Conservation (phyloP, 2,329 filamentous ascomycete species). For the Aspergillus quadricinctus region DNA sequence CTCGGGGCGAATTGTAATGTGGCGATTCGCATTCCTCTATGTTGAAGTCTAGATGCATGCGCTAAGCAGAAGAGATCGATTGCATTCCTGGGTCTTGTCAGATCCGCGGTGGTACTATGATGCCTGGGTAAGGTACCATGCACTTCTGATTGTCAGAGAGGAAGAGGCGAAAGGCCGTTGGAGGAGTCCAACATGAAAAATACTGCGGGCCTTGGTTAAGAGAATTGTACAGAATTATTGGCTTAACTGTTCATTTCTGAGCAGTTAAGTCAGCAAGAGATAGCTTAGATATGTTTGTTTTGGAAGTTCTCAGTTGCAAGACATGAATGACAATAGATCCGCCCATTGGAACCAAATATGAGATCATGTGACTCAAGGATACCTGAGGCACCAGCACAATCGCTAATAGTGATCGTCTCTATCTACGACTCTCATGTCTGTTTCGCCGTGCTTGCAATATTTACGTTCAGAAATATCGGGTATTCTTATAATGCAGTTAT, state of each 20-base stretch:
- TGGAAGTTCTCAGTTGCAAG: not conserved
- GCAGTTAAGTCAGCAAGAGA: not conserved
- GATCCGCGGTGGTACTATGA: not conserved
- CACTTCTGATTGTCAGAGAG: not conserved
- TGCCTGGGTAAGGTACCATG: not conserved
- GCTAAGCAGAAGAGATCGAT: not conserved
- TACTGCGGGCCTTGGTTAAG: not conserved
- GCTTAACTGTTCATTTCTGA: not conserved
- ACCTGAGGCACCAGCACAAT: not conserved
- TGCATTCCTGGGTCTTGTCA: not conserved
- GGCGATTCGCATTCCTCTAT: conserved; percentile 42
- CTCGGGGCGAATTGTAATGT: conserved; percentile 44
- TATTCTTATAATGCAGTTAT: not conserved
- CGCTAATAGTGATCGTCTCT: too few relatives aligned
- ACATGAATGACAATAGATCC: not conserved
- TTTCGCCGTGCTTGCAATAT: not conserved
- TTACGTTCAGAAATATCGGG: not conserved
- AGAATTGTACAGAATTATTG: not conserved
- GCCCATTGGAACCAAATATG: not conserved
- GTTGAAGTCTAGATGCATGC: conserved; percentile 1
- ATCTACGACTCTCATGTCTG: not conserved
- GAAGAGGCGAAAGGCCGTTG: not conserved
- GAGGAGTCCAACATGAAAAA: not conserved
- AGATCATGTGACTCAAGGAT: not conserved
- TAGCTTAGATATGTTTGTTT: not conserved